These are phyloP conservation scores for Didymella pinodella DNA, from an alignment of 2,329 filamentous ascomycete genomes.

Conservation along the genomic window DNA sequence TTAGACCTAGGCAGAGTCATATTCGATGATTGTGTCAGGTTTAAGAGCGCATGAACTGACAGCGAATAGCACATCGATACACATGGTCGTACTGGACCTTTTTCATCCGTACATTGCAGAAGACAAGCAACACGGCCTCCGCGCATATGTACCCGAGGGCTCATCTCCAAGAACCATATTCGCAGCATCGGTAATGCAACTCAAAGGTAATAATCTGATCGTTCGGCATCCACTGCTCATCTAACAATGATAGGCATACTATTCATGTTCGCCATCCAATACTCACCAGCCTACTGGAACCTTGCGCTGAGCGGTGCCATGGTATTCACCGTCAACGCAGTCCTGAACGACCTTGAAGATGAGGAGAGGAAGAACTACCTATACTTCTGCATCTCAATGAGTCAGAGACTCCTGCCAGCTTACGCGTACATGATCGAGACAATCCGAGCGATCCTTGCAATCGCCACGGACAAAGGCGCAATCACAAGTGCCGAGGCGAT, in stretches of 20 bases:
- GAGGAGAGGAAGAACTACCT: slow-evolving; percentile 16
- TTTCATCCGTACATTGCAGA: slow-evolving; percentile 23
- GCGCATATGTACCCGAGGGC: slow-evolving; percentile 13
- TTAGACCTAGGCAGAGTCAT: neutral
- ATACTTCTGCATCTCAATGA: slow-evolving; percentile 18
- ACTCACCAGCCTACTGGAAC: slow-evolving; percentile 19
- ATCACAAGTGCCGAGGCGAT: slow-evolving; percentile 21
- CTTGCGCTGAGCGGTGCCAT: slow-evolving; percentile 16
- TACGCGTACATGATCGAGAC: slow-evolving; percentile 21
- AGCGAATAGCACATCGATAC: slow-evolving; percentile 7
- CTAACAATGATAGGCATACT: slow-evolving; percentile 13
- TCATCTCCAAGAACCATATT: slow-evolving; percentile 23
- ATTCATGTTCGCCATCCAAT: slow-evolving; percentile 18
- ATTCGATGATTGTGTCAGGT: neutral
- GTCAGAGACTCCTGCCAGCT: slow-evolving; percentile 10
- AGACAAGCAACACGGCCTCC: slow-evolving; percentile 16
- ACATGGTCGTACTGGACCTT: slow-evolving; percentile 20
- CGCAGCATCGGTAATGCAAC: slow-evolving; percentile 22
- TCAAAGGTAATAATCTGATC: slow-evolving; percentile 9
- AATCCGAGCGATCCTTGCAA: slow-evolving; percentile 20
- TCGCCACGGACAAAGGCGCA: slow-evolving; percentile 21
- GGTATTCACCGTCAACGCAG: slow-evolving; percentile 20
- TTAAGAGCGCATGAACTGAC: neutral
- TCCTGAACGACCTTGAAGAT: slow-evolving; percentile 18
- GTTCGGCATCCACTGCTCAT: neutral